Evolutionary conservation across 495 filamentous ascomycete species (phyloP).

Genomic region (Daldinia caldariorum): DNA sequence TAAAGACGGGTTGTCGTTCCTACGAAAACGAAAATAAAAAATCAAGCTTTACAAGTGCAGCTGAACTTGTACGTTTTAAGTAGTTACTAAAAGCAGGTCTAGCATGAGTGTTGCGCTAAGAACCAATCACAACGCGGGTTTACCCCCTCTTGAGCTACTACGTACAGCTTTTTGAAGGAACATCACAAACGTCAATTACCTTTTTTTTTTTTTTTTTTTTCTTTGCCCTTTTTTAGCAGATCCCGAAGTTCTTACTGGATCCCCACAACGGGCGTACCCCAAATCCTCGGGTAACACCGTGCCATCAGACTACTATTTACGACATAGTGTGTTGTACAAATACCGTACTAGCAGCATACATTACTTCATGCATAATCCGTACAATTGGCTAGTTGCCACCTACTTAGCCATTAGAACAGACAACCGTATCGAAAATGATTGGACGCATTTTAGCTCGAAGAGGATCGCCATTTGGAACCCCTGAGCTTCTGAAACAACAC

Average conservation of each 20-base stretch:
- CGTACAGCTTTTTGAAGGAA: constrained; percentile 2
- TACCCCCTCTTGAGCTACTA: not conserved
- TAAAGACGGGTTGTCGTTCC: constrained; percentile 4
- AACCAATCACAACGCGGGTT: constrained; percentile 12
- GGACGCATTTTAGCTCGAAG: constrained; percentile 26
- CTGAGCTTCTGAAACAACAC: constrained; percentile 39
- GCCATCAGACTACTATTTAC: constrained; percentile 15
- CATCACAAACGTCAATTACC: constrained; percentile 10
- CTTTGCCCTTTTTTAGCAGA: not conserved
- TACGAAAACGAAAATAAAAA: not conserved
- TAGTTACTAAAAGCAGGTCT: constrained; percentile 1
- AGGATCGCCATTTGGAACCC: constrained; percentile 42
- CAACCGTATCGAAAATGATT: constrained; percentile 28
- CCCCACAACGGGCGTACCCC: constrained; percentile 23
- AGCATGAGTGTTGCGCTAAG: not conserved
- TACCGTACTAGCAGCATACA: not conserved
- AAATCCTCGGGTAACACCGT: constrained; percentile 41
- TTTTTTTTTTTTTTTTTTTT: not conserved
- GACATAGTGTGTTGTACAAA: not conserved
- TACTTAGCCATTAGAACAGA: too few species aligned
- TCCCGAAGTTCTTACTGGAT: not conserved
- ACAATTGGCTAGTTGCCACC: too few species aligned
- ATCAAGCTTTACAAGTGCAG: constrained; percentile 26
- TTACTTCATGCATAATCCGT: too few species aligned
- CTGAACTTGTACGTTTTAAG: constrained; percentile 24